Conservation (phyloP, 306 rosid genomes). For the Acacia crassicarpa region DNA sequence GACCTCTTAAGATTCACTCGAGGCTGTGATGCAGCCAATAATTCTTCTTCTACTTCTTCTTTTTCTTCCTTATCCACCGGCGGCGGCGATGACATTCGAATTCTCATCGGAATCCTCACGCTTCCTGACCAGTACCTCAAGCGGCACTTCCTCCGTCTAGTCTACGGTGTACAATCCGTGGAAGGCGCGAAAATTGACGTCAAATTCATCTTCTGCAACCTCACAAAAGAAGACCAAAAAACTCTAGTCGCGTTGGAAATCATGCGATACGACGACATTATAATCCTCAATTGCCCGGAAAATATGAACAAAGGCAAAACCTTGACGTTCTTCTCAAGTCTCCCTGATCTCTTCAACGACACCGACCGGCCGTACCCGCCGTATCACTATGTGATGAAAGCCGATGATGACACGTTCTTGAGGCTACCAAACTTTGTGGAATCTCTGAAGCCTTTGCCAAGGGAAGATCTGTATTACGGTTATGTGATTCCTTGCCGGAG, state of each 20-base stretch:
- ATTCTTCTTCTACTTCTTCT: constrained; percentile 2
- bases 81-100: constrained; percentile 44
- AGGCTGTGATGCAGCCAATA: constrained; percentile 36
- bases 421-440: constrained; percentile 62
- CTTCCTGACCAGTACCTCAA: constrained; percentile 90
- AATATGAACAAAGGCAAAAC: constrained; percentile 97
- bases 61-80: background rate
- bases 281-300: constrained; percentile 84
- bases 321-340: constrained; percentile 67
- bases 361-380: constrained; percentile 55
- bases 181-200: constrained; percentile 67
- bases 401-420: constrained; percentile 77
- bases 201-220: constrained; percentile 86
- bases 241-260: constrained; percentile 69
- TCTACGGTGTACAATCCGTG: constrained; percentile 70
- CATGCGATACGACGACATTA: constrained; percentile 78
- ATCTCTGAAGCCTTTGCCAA: constrained; percentile 61
- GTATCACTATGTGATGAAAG: constrained; percentile 86
- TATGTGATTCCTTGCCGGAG: constrained; percentile 92
- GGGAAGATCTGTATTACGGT: constrained; percentile 86
- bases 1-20: constrained; percentile 41
- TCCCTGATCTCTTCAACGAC: constrained; percentile 66
- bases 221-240: constrained; percentile 87
- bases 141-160: constrained; percentile 89
- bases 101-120: constrained; percentile 80